phyloP scores from a whole-genome alignment of 805 yeast genomes.

The Candida odintsovae region DNA sequence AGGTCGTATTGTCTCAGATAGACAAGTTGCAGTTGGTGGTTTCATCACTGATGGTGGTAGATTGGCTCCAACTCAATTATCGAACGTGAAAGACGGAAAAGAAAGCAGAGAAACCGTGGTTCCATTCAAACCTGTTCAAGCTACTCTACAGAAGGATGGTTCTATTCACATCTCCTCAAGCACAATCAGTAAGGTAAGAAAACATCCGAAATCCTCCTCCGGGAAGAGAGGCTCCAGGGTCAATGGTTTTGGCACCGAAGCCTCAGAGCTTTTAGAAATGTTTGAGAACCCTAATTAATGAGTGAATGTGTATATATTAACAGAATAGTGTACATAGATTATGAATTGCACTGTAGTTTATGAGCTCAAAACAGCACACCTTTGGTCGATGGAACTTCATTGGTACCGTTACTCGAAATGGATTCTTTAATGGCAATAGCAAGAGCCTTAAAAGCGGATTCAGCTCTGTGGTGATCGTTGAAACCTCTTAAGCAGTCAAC shows the following conservation, averaged over 20 bases:
- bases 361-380: constrained; percentile 67
- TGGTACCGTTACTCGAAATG: constrained; percentile 69
- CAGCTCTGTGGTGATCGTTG: constrained; percentile 96
- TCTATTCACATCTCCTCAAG: constrained; percentile 16
- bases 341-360: background rate
- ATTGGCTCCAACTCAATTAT: constrained; percentile 26
- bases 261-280: background rate
- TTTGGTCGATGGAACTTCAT: constrained; percentile 94
- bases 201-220: background rate
- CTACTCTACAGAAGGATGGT: constrained; percentile 34
- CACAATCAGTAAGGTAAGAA: background rate
- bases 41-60: constrained; percentile 33
- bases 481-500: constrained; percentile 91
- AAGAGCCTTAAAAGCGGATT: constrained; percentile 92
- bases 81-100: constrained; percentile 33
- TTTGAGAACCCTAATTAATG: background rate
- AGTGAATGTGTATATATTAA: background rate
- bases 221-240: background rate
- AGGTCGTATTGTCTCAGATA: constrained; percentile 53
- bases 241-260: background rate
- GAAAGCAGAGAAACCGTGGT: constrained; percentile 37
- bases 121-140: constrained; percentile 37
- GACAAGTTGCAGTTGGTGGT: constrained; percentile 52
- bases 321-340: background rate
- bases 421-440: constrained; percentile 92